These are phyloP conservation scores for Aspergillus aculeatinus DNA, from an alignment of 2,329 filamentous ascomycete species.

Conservation along the genomic window DNA sequence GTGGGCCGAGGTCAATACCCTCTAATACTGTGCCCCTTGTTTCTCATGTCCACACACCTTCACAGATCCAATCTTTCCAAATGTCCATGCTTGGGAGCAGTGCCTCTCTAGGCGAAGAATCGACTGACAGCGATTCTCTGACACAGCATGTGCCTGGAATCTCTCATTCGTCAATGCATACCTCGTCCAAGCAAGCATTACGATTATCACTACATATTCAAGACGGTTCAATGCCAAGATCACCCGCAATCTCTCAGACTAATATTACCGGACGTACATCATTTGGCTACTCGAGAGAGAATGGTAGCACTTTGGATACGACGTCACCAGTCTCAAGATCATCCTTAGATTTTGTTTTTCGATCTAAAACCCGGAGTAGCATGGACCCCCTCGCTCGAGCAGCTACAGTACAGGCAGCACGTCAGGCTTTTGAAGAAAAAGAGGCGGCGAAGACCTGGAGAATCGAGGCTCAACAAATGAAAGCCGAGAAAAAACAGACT, in stretches of 20 bases:
- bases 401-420: slow-evolving; percentile 56
- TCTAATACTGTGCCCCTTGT: slow-evolving; percentile 57
- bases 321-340: slow-evolving; percentile 55
- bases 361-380: slow-evolving; percentile 50
- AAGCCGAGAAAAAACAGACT: slow-evolving; percentile 46
- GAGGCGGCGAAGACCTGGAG: slow-evolving; percentile 58
- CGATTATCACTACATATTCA: slow-evolving; percentile 40
- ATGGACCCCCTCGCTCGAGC: slow-evolving; percentile 55
- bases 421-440: slow-evolving; percentile 59
- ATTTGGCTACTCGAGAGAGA: slow-evolving; percentile 51
- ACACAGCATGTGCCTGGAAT: slow-evolving; percentile 25
- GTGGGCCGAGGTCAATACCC: slow-evolving; percentile 52
- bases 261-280: slow-evolving; percentile 52
- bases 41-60: slow-evolving; percentile 55
- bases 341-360: slow-evolving; percentile 57
- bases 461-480: slow-evolving; percentile 53
- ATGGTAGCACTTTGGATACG: slow-evolving; percentile 50
- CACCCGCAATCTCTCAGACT: slow-evolving; percentile 53
- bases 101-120: slow-evolving; percentile 44
- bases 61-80: slow-evolving; percentile 51
- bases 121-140: slow-evolving; percentile 45
- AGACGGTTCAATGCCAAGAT: slow-evolving; percentile 46
- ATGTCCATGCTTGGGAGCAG: slow-evolving; percentile 49
- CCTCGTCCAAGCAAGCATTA: slow-evolving; percentile 31
- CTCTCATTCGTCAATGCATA: slow-evolving; percentile 29